phyloP scores from a whole-genome alignment of 2,329 filamentous ascomycete genomes.

The Stagonosporopsis vannaccii region DNA sequence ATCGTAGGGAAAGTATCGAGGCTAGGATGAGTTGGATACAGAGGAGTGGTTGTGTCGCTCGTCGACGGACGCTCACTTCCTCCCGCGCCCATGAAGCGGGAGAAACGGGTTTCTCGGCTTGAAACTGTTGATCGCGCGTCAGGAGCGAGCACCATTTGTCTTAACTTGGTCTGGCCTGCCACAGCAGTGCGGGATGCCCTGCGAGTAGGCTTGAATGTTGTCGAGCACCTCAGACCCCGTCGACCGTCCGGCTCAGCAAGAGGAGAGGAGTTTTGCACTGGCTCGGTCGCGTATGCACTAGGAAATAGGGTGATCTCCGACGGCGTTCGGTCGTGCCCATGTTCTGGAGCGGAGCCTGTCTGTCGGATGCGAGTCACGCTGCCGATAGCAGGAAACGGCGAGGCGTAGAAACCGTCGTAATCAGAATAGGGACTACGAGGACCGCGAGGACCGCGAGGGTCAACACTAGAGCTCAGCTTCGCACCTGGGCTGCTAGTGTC shows the following conservation, averaged over 20 bases:
- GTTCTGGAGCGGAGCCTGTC: background rate
- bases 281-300: conserved; percentile 17
- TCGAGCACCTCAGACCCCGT: conserved; percentile 25
- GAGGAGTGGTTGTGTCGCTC: conserved; percentile 39
- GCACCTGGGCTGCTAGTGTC: conserved; percentile 46
- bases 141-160: conserved; percentile 44
- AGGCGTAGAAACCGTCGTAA: conserved; percentile 32
- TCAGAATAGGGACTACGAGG: conserved; percentile 20
- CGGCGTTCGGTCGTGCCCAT: conserved; percentile 26
- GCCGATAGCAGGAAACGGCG: conserved; percentile 28
- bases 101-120: conserved; percentile 28
- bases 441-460: too few relatives aligned
- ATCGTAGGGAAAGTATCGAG: conserved; percentile 20
- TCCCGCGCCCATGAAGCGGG: conserved; percentile 25
- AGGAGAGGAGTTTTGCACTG: conserved; percentile 23
- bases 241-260: conserved; percentile 17
- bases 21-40: conserved; percentile 28
- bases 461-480: conserved; percentile 29
- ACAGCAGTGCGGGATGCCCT: conserved; percentile 41
- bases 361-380: conserved; percentile 34
- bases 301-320: conserved; percentile 36
- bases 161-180: conserved; percentile 43
- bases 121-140: conserved; percentile 31
- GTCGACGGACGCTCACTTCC: conserved; percentile 41
- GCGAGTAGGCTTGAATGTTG: conserved; percentile 27